Base-by-base conservation (phyloP, 2,329 filamentous ascomycete genomes). In the Chrysoporthe deuterocubensis region DNA sequence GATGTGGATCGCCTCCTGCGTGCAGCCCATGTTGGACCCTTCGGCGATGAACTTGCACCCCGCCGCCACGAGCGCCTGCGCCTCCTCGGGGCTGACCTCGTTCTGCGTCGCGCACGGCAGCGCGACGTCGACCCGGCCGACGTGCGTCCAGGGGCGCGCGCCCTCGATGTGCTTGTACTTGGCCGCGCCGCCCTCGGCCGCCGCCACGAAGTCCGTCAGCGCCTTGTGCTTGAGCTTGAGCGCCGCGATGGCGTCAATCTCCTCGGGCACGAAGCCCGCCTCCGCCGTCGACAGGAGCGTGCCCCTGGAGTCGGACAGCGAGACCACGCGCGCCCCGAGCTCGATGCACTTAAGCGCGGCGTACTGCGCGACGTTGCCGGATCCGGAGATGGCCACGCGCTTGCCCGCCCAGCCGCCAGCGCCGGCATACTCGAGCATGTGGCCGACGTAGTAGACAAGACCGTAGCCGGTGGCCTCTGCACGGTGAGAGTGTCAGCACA, bases 1-100 rank as follows among this genome's bases (percentile, higher is more conserved):
- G 72, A 93, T 84, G 76, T 97, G 92, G 76, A 99, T 97, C 73
- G 95, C 95, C 72, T 92, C 94, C 82, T 96, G 93, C 44, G 94
- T 97, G 86, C 94, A 97, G 72, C 96, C 96, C 96, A 99, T 98
- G 89, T 98, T 98, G 82, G 92, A 96, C 67, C 96, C 96, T 84
- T 99, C 96, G 68, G 96, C 96, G 73, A 98, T 90, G 84, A 93
- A 96, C 79, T 90, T 89, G 77, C 87, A 87, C 73, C 95, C 95
- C 69, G 87, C 87, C 62, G 86, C 86, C 69, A 97, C 88, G 57
- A 98, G 88, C 21, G 87, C 89, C 83, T 93, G 85, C 64, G 94
- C 96, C 85, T 99, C 96, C 75, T 96, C 93, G 78, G 90, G 89
- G 77, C 88, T 94, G 76, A 99, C 93, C 84, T 99, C 96, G 85